Conservation (phyloP, 2,329 filamentous ascomycete genomes). For the Fulvia fulva region DNA sequence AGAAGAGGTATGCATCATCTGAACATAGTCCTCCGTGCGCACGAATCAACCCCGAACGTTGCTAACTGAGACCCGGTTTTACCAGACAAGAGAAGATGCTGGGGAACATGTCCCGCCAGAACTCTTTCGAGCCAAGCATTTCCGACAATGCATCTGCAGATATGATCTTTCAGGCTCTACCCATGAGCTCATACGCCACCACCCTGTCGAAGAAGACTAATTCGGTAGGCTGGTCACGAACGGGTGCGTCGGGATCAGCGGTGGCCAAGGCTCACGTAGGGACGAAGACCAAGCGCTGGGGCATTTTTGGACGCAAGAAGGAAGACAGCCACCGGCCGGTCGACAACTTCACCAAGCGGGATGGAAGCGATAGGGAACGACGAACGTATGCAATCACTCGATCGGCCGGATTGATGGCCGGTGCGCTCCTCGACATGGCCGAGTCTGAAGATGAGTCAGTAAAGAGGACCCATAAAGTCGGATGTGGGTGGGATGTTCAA, state of each 20-base stretch:
- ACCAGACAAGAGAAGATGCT: not conserved
- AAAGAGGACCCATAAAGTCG: not conserved
- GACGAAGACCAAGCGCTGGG: not conserved
- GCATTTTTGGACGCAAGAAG: not conserved
- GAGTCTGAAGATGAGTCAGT: not conserved
- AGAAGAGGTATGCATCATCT: not conserved
- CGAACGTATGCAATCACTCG: not conserved
- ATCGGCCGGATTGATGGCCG: not conserved
- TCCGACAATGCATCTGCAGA: not conserved
- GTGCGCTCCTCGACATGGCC: not conserved
- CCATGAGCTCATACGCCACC: not conserved
- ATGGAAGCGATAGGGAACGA: not conserved
- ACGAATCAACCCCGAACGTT: too few species aligned
- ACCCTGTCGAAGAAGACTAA: not conserved
- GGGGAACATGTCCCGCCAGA: not conserved
- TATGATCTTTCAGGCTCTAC: not conserved
- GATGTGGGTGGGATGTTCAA: not conserved
- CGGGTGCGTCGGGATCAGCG: not conserved
- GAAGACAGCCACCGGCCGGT: not conserved
- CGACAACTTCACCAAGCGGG: constrained; percentile 7
- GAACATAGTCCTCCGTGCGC: too few species aligned
- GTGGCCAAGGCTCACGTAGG: not conserved
- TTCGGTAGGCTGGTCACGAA: not conserved
- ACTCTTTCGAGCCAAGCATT: not conserved
- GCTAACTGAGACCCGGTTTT: too few species aligned